Conservation (phyloP, 352 stramenopile genomes). For the Phytophthora hibernalis region DNA sequence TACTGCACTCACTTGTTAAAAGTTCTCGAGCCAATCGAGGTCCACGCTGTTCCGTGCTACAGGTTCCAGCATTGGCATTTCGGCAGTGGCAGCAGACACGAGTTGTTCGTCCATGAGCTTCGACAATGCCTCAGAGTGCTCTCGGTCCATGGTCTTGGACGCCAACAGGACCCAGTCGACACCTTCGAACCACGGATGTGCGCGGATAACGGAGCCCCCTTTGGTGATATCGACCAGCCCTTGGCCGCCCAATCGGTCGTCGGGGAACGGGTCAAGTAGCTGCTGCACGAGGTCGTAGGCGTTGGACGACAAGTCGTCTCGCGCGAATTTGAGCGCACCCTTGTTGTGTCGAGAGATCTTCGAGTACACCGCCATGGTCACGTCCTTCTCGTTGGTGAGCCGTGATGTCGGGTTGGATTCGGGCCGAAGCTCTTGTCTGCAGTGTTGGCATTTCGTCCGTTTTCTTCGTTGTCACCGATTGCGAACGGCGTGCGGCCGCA, state of each 20-base stretch:
- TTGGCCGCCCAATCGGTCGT: constrained; percentile 73
- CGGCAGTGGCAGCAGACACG: constrained; percentile 22
- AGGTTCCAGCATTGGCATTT: constrained; percentile 73
- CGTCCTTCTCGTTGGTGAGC: constrained; percentile 74
- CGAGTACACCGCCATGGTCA: constrained; percentile 87
- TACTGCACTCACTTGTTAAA: constrained; percentile 41
- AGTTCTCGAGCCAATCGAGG: constrained; percentile 83
- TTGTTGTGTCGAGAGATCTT: constrained; percentile 87
- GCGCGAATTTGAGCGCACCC: constrained; percentile 56
- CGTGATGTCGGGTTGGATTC: constrained; percentile 23
- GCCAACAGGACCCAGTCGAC: constrained; percentile 83
- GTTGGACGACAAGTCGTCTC: constrained; percentile 61
- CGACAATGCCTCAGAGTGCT: constrained; percentile 56
- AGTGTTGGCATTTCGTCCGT: constrained; percentile 4
- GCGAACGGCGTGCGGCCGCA: constrained; percentile 87
- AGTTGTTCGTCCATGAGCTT: constrained; percentile 74
- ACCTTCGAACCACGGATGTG: constrained; percentile 80
- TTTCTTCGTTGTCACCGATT: constrained; percentile 20
- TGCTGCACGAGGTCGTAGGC: constrained; percentile 67
- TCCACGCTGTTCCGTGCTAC: constrained; percentile 51
- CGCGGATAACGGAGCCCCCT: constrained; percentile 79
- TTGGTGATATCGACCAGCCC: constrained; percentile 81
- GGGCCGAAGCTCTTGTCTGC: constrained; percentile 61
- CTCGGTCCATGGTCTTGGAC: constrained; percentile 65
- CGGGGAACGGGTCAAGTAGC: constrained; percentile 76